Conservation (phyloP, 768 basidiomycete species). For the Tulasnella sp. region DNA sequence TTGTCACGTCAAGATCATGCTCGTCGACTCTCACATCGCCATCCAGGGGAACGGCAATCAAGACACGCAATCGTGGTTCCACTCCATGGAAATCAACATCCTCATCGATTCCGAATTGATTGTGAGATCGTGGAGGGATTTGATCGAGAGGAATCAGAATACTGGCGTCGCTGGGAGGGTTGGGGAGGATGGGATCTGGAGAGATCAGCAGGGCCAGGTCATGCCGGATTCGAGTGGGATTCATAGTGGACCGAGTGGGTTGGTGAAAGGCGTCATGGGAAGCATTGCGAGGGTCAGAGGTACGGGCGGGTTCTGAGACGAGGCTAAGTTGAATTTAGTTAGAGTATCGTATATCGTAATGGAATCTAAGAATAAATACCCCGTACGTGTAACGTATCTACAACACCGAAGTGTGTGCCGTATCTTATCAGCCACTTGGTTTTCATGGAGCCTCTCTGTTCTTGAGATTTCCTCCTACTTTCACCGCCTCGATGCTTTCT, state of each 20-base stretch:
- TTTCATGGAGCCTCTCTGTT: no score
- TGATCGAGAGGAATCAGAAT: slow-evolving; percentile 43
- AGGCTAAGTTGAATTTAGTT: no score
- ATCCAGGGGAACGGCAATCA: slow-evolving; percentile 67
- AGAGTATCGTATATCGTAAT: no score
- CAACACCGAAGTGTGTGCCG: no score
- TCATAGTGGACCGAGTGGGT: slow-evolving; percentile 19
- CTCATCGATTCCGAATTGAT: slow-evolving; percentile 48
- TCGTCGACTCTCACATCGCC: slow-evolving; percentile 51
- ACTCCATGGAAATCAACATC: slow-evolving; percentile 59
- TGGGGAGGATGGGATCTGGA: slow-evolving; percentile 46
- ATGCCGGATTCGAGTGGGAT: slow-evolving; percentile 30
- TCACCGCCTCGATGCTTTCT: no score
- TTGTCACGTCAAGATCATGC: slow-evolving; percentile 62
- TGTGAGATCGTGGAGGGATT: slow-evolving; percentile 46
- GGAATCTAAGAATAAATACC: no score
- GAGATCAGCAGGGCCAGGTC: slow-evolving; percentile 36
- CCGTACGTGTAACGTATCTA: no score
- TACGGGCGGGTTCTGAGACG: slow-evolving; percentile 28
- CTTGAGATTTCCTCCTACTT: no score
- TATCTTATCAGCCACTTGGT: no score
- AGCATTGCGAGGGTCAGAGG: slow-evolving; percentile 36
- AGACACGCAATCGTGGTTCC: slow-evolving; percentile 62
- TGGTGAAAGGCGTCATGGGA: slow-evolving; percentile 32
- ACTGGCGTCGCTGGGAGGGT: slow-evolving; percentile 42